These are phyloP conservation scores for Cydonia oblonga DNA, from an alignment of 331 rosid genomes.

Conservation along the genomic window DNA sequence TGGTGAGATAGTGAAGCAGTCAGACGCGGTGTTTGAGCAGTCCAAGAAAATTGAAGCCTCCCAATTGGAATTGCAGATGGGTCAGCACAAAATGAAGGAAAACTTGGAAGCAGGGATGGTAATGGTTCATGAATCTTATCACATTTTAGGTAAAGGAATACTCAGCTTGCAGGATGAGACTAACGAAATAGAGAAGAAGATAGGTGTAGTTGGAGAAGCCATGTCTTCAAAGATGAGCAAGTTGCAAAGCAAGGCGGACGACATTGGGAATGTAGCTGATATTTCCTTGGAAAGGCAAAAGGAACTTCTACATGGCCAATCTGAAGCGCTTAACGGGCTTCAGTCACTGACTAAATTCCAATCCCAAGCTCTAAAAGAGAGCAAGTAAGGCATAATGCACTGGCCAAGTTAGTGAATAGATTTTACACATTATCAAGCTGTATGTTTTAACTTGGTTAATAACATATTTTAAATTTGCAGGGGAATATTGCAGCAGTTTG, in stretches of 20 bases:
- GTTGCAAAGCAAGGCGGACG: slow-evolving; percentile 18
- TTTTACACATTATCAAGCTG: not conserved
- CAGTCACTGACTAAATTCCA: slow-evolving; percentile 7
- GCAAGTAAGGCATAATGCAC: slow-evolving; percentile 3
- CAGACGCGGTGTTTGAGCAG: slow-evolving; percentile 44
- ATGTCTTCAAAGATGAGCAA: slow-evolving; percentile 17
- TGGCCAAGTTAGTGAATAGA: not conserved
- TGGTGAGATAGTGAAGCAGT: slow-evolving; percentile 32
- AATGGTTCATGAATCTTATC: slow-evolving; percentile 37
- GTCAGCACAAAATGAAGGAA: slow-evolving; percentile 47
- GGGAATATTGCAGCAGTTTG: not conserved
- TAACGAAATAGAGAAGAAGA: slow-evolving; percentile 1
- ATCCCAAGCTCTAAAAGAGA: slow-evolving; percentile 18
- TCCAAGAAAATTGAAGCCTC: slow-evolving; percentile 41
- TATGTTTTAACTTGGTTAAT: not conserved
- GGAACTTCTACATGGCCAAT: slow-evolving; percentile 18
- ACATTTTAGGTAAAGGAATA: slow-evolving; percentile 36
- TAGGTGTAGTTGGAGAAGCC: slow-evolving; percentile 10
- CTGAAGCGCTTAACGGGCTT: slow-evolving; percentile 20
- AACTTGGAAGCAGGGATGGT: slow-evolving; percentile 46
- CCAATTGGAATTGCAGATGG: slow-evolving; percentile 45
- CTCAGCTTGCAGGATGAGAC: slow-evolving; percentile 11
- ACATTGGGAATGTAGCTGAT: slow-evolving; percentile 16
- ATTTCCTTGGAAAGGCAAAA: slow-evolving; percentile 18
- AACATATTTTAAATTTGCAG: not conserved